Percentiles rank a stretch among this genome's conserved stretches.
These are phyloP conservation scores for Penicillium fuscoglaucum DNA, from an alignment of 2,329 filamentous ascomycete genomes.

Conservation along the genomic window DNA sequence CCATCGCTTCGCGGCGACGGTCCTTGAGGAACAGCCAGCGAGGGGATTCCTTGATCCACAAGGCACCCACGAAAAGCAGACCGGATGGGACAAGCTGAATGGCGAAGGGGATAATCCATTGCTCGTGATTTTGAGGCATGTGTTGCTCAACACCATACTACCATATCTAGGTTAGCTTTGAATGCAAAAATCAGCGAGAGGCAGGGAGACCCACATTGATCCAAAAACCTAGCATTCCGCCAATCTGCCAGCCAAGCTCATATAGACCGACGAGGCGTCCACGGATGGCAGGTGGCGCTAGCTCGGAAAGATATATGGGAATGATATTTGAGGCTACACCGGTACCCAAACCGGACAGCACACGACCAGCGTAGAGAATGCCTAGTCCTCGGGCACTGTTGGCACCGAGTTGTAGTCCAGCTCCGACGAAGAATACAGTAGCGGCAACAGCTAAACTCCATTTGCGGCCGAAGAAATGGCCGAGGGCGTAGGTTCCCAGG, in stretches of 20 bases:
- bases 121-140: conserved; percentile 28
- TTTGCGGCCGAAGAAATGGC: conserved; percentile 65
- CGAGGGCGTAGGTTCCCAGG: conserved; percentile 62
- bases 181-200: not conserved
- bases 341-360: conserved; percentile 55
- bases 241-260: conserved; percentile 54
- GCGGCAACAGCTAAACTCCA: conserved; percentile 62
- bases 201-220: conserved; percentile 35
- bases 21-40: conserved; percentile 69
- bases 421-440: conserved; percentile 65
- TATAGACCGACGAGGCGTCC: conserved; percentile 56
- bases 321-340: conserved; percentile 56
- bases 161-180: conserved; percentile 13
- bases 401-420: conserved; percentile 67
- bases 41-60: conserved; percentile 64
- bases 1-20: conserved; percentile 64
- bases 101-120: conserved; percentile 39
- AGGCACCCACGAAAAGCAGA: conserved; percentile 52
- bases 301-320: conserved; percentile 58
- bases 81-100: conserved; percentile 36
- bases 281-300: conserved; percentile 56
- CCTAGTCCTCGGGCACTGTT: conserved; percentile 60
- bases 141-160: conserved; percentile 53
- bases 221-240: conserved; percentile 49
- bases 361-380: conserved; percentile 54